Percentiles rank a stretch among this genome's conserved stretches.
phyloP scores from a whole-genome alignment of 768 basidiomycete genomes.

The button mushroom (Agaricus bisporus) region DNA sequence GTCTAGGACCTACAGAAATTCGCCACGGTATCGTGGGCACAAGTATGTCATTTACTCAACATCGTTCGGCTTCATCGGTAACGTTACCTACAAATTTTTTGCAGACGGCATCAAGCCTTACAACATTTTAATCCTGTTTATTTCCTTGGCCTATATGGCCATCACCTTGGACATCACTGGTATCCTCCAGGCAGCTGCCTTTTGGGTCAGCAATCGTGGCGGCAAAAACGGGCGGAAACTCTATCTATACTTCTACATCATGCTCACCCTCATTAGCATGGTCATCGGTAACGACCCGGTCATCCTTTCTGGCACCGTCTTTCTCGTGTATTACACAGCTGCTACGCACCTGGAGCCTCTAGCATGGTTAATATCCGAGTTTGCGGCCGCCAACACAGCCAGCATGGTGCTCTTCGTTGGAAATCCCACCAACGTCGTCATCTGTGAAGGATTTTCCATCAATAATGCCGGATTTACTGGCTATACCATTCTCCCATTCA shows the following conservation, averaged over 20 bases:
- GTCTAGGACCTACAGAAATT: constrained; percentile 44
- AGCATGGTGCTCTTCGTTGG: constrained; percentile 74
- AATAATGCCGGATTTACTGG: constrained; percentile 77
- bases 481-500: constrained; percentile 77
- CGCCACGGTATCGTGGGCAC: constrained; percentile 67
- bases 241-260: constrained; percentile 75
- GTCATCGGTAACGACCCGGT: constrained; percentile 93
- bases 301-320: constrained; percentile 86
- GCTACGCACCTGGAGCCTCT: constrained; percentile 51
- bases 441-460: constrained; percentile 79
- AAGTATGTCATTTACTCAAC: constrained; percentile 11
- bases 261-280: constrained; percentile 73
- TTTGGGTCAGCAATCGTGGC: constrained; percentile 80
- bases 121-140: constrained; percentile 90
- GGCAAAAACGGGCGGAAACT: constrained; percentile 67
- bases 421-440: constrained; percentile 92
- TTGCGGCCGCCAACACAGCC: constrained; percentile 75
- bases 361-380: constrained; percentile 71
- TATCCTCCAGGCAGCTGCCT: constrained; percentile 78
- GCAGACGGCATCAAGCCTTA: constrained; percentile 77
- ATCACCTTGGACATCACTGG: constrained; percentile 90
- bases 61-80: not conserved
- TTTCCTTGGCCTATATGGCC: constrained; percentile 88
- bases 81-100: constrained; percentile 12
- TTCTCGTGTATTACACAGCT: constrained; percentile 82